These are phyloP conservation scores for Termitomyces sp. DNA, from an alignment of 1,284 basidiomycete genomes.

Conservation along the genomic window DNA sequence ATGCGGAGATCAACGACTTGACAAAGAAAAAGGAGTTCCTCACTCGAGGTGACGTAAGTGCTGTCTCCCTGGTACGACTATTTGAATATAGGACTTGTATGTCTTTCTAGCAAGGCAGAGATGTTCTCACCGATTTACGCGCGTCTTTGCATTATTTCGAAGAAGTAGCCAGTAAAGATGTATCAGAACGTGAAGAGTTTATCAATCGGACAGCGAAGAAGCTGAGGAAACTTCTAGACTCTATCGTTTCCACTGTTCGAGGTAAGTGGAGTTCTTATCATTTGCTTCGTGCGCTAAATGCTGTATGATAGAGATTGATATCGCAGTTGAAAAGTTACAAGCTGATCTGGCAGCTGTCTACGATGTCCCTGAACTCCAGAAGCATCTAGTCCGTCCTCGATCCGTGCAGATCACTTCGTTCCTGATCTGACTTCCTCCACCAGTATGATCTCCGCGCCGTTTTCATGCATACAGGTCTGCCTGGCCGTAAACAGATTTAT, in stretches of 20 bases:
- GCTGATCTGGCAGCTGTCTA: slow-evolving; percentile 41
- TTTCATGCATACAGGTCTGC: slow-evolving; percentile 68
- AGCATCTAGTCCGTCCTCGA: slow-evolving; percentile 44
- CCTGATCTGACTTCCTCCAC: not conserved
- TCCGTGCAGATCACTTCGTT: not conserved
- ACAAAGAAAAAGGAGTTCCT: slow-evolving; percentile 42
- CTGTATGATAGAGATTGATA: slow-evolving; percentile 45
- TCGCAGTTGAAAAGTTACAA: slow-evolving; percentile 41
- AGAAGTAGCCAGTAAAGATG: slow-evolving; percentile 49
- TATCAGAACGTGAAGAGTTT: slow-evolving; percentile 40
- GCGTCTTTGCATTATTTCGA: slow-evolving; percentile 67
- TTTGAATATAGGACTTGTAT: slow-evolving; percentile 1
- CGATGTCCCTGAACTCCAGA: slow-evolving; percentile 57
- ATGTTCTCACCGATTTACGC: slow-evolving; percentile 55
- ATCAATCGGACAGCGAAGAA: slow-evolving; percentile 43
- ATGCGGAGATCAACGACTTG: slow-evolving; percentile 44
- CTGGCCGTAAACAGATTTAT: slow-evolving; percentile 68
- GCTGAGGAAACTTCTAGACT: slow-evolving; percentile 46
- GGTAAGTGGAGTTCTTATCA: slow-evolving; percentile 32
- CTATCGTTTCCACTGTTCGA: slow-evolving; percentile 49
- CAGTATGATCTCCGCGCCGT: slow-evolving; percentile 77
- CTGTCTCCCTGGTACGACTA: not conserved
- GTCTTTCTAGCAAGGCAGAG: slow-evolving; percentile 44
- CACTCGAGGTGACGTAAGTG: slow-evolving; percentile 50
- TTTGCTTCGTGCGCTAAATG: not conserved